Percentiles rank a stretch among this genome's conserved stretches.
phyloP scores from a whole-genome alignment of 257 asterid species.

The Dorcoceras hygrometricum region DNA sequence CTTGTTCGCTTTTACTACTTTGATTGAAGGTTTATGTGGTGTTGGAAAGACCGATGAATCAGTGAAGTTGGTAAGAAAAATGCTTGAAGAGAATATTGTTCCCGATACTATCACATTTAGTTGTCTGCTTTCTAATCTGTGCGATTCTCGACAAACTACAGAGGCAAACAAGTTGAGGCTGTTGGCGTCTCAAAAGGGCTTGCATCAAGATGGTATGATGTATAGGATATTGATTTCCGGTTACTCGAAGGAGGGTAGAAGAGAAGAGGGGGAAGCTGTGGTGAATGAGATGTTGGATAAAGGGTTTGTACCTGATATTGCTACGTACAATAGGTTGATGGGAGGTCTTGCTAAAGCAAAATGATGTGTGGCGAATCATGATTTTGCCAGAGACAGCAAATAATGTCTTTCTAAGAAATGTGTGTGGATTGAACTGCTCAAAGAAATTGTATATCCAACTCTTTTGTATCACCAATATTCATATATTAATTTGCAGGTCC shows the following conservation, averaged over 20 bases:
- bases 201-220: constrained; percentile 64
- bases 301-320: constrained; percentile 74
- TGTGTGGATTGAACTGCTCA: not conserved
- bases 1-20: constrained; percentile 59
- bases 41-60: constrained; percentile 39
- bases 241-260: constrained; percentile 55
- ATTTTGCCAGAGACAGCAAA: not conserved
- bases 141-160: constrained; percentile 46
- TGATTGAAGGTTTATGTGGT: constrained; percentile 65
- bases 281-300: constrained; percentile 88
- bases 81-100: constrained; percentile 53
- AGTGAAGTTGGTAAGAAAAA: constrained; percentile 42
- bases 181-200: constrained; percentile 68
- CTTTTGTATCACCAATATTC: not conserved
- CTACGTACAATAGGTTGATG: constrained; percentile 71
- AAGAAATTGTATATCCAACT: not conserved
- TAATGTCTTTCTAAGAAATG: too few species aligned
- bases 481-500: not conserved
- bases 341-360: constrained; percentile 46
- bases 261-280: constrained; percentile 67
- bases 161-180: constrained; percentile 78
- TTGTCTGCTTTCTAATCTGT: constrained; percentile 68
- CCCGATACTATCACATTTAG: constrained; percentile 80
- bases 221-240: constrained; percentile 74
- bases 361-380: not conserved